These are phyloP conservation scores for Globisporangium iwayamae DNA, from an alignment of 352 stramenopile genomes.

Conservation along the genomic window DNA sequence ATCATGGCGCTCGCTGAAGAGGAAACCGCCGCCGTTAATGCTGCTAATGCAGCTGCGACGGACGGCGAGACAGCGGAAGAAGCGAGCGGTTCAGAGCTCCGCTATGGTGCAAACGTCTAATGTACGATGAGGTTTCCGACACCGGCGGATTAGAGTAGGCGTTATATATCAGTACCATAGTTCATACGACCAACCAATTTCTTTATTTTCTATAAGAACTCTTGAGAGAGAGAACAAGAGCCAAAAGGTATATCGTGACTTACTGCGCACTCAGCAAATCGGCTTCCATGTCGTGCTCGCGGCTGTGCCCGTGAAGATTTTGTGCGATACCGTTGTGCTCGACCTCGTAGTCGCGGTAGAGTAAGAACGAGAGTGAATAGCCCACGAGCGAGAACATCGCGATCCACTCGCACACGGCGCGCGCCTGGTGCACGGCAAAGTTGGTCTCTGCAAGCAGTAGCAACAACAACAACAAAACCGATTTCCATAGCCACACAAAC, in stretches of 20 bases:
- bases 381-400: slow-evolving; percentile 50
- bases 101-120: slow-evolving; percentile 1
- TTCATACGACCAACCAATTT: neutral
- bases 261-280: neutral
- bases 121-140: neutral
- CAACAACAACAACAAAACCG: neutral
- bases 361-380: slow-evolving; percentile 48
- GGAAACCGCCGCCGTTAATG: slow-evolving; percentile 20
- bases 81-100: neutral
- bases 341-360: slow-evolving; percentile 15
- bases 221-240: neutral
- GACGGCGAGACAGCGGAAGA: neutral
- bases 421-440: slow-evolving; percentile 32
- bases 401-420: slow-evolving; percentile 36
- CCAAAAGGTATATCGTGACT: too few species aligned
- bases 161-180: slow-evolving; percentile 8
- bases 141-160: neutral
- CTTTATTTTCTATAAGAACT: neutral
- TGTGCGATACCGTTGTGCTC: neutral
- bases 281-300: neutral
- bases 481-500: neutral
- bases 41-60: slow-evolving; percentile 1
- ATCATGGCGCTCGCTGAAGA: slow-evolving; percentile 53
- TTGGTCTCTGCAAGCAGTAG: slow-evolving; percentile 17
- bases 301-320: neutral